Conservation (phyloP, 441 rosid genomes). For the Populus hybrid region DNA sequence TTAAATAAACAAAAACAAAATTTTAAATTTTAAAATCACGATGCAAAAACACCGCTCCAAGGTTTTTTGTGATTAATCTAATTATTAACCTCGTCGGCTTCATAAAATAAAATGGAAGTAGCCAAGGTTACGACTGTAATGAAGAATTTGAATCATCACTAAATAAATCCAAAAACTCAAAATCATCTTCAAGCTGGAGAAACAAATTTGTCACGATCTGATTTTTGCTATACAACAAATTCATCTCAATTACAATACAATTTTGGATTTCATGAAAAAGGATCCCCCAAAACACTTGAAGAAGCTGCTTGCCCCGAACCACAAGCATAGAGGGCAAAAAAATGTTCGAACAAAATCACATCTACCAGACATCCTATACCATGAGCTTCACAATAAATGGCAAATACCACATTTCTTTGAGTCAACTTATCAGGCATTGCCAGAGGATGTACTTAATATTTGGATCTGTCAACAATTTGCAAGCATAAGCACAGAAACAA, state of each 20-base stretch:
- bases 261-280: neutral
- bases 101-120: neutral
- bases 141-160: neutral
- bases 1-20: too few relatives aligned
- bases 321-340: neutral
- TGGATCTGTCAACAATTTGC: constrained; percentile 43
- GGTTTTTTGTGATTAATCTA: neutral
- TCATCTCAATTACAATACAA: constrained; percentile 19
- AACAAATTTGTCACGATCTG: neutral
- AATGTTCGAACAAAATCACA: neutral
- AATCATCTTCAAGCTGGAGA: constrained; percentile 1
- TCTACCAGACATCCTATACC: constrained; percentile 3
- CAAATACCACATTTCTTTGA: neutral
- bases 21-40: too few relatives aligned
- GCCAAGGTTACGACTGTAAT: neutral
- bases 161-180: constrained; percentile 4
- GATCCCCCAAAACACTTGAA: neutral
- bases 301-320: neutral
- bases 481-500: neutral
- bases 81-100: neutral
- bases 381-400: constrained; percentile 6
- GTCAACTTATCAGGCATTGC: constrained; percentile 15
- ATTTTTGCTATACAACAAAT: constrained; percentile 27
- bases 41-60: neutral
- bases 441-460: constrained; percentile 35